Conservation (phyloP, 805 yeast genomes). For the Lachancea dasiensis region DNA sequence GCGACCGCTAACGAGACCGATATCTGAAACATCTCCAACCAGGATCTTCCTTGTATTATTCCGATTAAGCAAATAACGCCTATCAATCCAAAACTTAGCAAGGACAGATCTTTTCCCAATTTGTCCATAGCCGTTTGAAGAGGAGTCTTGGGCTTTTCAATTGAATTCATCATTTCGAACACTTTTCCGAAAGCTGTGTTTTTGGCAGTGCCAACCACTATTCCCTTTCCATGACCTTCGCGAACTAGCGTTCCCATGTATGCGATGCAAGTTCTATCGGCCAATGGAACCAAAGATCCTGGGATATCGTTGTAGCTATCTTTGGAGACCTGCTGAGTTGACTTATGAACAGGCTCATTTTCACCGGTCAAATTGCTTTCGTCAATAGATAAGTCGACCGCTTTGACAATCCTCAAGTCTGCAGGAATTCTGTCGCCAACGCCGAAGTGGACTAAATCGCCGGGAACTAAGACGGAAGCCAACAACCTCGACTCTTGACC, state of each 20-base stretch:
- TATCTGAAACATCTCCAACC: constrained; percentile 98
- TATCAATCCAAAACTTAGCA: constrained; percentile 79
- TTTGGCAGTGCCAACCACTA: constrained; percentile 85
- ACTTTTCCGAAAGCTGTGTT: constrained; percentile 93
- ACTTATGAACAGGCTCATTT: constrained; percentile 76
- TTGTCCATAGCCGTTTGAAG: constrained; percentile 93
- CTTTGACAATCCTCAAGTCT: constrained; percentile 73
- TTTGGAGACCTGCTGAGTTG: constrained; percentile 38
- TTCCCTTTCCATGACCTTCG: constrained; percentile 91
- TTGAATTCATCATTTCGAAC: constrained; percentile 89
- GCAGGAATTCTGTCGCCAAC: constrained; percentile 98
- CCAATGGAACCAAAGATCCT: constrained; percentile 44
- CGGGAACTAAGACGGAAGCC: constrained; percentile 89
- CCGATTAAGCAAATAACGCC: constrained; percentile 91
- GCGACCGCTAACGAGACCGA: constrained; percentile 98
- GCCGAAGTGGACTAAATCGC: constrained; percentile 82
- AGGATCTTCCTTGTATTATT: constrained; percentile 81
- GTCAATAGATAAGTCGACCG: constrained; percentile 79
- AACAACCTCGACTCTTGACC: constrained; percentile 73
- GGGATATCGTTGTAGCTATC: constrained; percentile 26
- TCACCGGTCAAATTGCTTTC: constrained; percentile 97
- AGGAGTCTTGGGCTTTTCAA: constrained; percentile 97
- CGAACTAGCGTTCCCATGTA: constrained; percentile 97
- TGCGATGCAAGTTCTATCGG: constrained; percentile 73
- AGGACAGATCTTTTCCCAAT: constrained; percentile 83